Percentiles rank a stretch among this genome's conserved stretches.
These are phyloP conservation scores for Clarireedia hainanense DNA, from an alignment of 2,329 filamentous ascomycete genomes.

Conservation along the genomic window DNA sequence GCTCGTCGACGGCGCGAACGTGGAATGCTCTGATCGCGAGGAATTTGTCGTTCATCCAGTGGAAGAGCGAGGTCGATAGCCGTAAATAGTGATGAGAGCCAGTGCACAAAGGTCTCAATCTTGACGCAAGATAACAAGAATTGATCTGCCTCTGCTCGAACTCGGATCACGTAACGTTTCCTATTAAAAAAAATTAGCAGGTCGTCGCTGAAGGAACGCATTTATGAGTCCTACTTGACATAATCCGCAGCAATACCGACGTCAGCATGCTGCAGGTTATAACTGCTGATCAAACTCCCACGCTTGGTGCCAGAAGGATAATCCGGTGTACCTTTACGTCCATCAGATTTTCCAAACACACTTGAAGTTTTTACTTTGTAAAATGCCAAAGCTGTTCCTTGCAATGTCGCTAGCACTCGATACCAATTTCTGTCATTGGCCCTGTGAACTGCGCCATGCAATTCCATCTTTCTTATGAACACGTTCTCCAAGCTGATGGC, in stretches of 20 bases:
- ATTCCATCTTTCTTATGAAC: constrained; percentile 58
- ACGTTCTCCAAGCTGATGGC: constrained; percentile 48
- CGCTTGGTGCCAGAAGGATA: constrained; percentile 44
- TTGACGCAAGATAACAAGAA: constrained; percentile 61
- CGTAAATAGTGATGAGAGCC: constrained; percentile 63
- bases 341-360: constrained; percentile 41
- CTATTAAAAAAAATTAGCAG: constrained; percentile 9
- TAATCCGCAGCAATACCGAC: constrained; percentile 68
- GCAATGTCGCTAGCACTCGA: constrained; percentile 53
- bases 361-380: constrained; percentile 54
- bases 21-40: constrained; percentile 53
- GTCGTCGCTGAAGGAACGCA: neutral
- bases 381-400: constrained; percentile 61
- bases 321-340: constrained; percentile 41
- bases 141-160: constrained; percentile 67
- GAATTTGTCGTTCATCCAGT: constrained; percentile 62
- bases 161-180: constrained; percentile 56
- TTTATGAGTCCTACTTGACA: constrained; percentile 47
- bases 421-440: constrained; percentile 57
- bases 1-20: constrained; percentile 24
- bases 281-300: constrained; percentile 54
- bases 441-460: constrained; percentile 55
- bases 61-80: constrained; percentile 64
- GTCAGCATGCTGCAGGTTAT: constrained; percentile 67
- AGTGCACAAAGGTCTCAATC: constrained; percentile 57